Percentiles rank a stretch among this genome's conserved stretches.
phyloP scores from a whole-genome alignment of 2,329 filamentous ascomycete genomes.

The Waltergamsia citrina region DNA sequence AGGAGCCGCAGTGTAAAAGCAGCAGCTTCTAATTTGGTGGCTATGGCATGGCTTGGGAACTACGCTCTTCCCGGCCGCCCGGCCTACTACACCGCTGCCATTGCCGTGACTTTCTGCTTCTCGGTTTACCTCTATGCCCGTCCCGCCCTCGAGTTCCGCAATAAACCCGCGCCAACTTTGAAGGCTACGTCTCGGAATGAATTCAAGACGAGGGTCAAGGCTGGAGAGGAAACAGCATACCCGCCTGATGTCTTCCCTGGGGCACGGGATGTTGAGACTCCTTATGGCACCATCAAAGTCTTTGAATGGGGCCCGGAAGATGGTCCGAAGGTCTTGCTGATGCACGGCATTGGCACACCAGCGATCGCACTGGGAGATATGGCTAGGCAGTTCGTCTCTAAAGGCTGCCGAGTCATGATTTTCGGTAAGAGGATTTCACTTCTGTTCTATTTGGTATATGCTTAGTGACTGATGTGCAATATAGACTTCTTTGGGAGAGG shows the following conservation, averaged over 20 bases:
- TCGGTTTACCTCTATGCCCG: slow-evolving; percentile 1
- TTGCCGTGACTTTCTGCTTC: slow-evolving; percentile 1
- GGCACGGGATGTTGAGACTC: slow-evolving; percentile 5
- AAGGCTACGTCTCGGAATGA: not conserved
- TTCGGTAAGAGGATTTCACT: slow-evolving; percentile 55
- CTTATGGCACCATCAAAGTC: slow-evolving; percentile 6
- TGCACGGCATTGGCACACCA: slow-evolving; percentile 78
- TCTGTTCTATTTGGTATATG: not conserved
- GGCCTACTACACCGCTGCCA: not conserved
- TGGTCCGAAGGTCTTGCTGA: slow-evolving; percentile 62
- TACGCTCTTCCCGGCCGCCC: not conserved
- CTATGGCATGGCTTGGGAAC: too few relatives aligned
- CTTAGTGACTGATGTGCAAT: not conserved
- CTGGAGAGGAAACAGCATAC: slow-evolving; percentile 35
- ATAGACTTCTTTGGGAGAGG: slow-evolving; percentile 67
- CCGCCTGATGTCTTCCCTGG: slow-evolving; percentile 57
- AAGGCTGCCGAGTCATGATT: slow-evolving; percentile 68
- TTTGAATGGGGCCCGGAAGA: slow-evolving; percentile 69
- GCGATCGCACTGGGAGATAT: slow-evolving; percentile 59
- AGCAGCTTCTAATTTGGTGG: too few relatives aligned
- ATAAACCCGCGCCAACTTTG: not conserved
- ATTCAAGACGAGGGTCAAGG: not conserved
- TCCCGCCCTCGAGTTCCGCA: not conserved
- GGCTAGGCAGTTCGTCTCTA: slow-evolving; percentile 52
- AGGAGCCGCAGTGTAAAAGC: too few relatives aligned